Evolutionary conservation across 2,329 filamentous ascomycete species (phyloP).

Genomic region (Lizonia empirigonia): DNA sequence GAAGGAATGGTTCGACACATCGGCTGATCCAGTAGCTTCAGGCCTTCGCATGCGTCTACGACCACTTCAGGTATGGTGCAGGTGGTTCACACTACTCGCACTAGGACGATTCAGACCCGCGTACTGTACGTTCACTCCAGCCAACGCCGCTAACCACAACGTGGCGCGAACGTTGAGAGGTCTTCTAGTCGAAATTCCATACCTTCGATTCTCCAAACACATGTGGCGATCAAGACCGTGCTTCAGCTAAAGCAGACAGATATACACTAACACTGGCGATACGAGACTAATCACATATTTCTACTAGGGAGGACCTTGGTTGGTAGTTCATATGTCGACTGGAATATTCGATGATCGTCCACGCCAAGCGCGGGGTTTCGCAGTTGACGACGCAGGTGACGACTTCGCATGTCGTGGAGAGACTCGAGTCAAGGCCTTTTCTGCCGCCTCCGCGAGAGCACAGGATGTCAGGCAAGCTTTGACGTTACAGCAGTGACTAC

Average conservation of each 20-base stretch:
- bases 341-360: neutral
- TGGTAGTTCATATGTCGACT: neutral
- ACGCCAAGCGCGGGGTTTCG: neutral
- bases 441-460: neutral
- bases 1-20: neutral
- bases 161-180: neutral
- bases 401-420: neutral
- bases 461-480: neutral
- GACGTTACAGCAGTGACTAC: neutral
- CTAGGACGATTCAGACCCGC: neutral
- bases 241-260: neutral
- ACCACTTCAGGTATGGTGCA: neutral
- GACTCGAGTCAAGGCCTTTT: neutral
- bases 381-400: neutral
- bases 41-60: neutral
- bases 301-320: neutral
- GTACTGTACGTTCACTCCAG: neutral
- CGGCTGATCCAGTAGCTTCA: conserved; percentile 3
- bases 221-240: neutral
- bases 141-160: conserved; percentile 1
- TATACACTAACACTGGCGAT: neutral
- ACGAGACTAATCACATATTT: neutral
- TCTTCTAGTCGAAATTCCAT: neutral
- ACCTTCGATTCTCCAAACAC: neutral
- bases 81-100: neutral